A percentile compares a stretch with the other conserved stretches of the same genome.
These are phyloP conservation scores for Cyberlindnera misumaiensis DNA, from an alignment of 805 yeast genomes.

Conservation along the genomic window DNA sequence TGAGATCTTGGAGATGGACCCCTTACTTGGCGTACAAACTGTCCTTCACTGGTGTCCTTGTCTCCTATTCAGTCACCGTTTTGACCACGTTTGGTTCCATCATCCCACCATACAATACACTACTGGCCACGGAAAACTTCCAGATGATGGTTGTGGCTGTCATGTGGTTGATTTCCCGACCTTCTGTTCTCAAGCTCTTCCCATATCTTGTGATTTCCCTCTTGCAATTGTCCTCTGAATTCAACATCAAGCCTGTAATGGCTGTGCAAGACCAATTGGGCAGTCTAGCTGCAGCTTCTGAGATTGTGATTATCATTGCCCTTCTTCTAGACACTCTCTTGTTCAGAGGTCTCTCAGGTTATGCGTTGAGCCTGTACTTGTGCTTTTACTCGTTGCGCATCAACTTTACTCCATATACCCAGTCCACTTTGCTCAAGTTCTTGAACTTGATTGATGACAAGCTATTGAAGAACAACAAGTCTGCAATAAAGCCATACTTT, in stretches of 20 bases:
- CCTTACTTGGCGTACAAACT: constrained; percentile 49
- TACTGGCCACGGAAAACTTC: constrained; percentile 70
- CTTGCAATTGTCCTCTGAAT: constrained; percentile 43
- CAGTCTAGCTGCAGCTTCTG: constrained; percentile 51
- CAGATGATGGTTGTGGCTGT: constrained; percentile 53
- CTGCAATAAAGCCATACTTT: constrained; percentile 29
- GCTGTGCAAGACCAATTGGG: constrained; percentile 34
- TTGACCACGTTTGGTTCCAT: constrained; percentile 53
- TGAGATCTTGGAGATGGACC: constrained; percentile 31
- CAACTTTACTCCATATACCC: constrained; percentile 41
- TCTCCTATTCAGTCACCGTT: constrained; percentile 46
- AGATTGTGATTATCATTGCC: constrained; percentile 45
- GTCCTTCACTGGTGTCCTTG: constrained; percentile 48
- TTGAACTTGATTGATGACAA: constrained; percentile 25
- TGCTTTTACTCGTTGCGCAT: constrained; percentile 67
- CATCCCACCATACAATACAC: constrained; percentile 54
- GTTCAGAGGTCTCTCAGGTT: constrained; percentile 61
- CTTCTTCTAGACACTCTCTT: constrained; percentile 54
- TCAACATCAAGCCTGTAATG: constrained; percentile 35
- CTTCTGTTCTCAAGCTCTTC: constrained; percentile 51
- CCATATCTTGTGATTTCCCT: constrained; percentile 54
- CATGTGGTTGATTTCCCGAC: constrained; percentile 59
- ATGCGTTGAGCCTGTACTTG: constrained; percentile 49
- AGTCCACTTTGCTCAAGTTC: constrained; percentile 26
- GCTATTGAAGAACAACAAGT: constrained; percentile 26